Evolutionary conservation across 2,329 filamentous ascomycete species (phyloP), one percentile per base, ranked within the genome.

Genomic region (Ambrosiella xylebori): DNA sequence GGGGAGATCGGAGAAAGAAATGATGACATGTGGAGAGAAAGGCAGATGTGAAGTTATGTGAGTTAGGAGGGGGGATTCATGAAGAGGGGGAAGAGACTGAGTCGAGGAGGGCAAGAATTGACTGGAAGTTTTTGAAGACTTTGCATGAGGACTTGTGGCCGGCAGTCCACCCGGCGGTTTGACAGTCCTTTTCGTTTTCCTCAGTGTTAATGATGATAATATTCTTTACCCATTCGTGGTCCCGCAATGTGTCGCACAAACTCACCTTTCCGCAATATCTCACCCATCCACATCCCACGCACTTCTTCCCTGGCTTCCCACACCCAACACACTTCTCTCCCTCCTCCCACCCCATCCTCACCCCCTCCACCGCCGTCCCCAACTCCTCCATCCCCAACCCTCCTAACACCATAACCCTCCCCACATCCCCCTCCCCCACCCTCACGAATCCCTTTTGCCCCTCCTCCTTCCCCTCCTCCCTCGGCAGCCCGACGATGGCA

Each of bases 241-340:
- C 19, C 19, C 19, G 19, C 19, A 27, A 27, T 27, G 19, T 27
- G 19, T 27, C 19, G 19, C 19, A 27, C 19, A 27, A 27, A 27
- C 68, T 67, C 57, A 74, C 73, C 70, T 74, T 74, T 35, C 69
- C 66, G 59, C 74, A 76, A 64, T 76, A 76, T 60, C 65, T 66
- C n/a, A 68, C 70, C 61, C 67, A 68, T 27, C 67, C 68, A 61
- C 74, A 76, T 7, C 71, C 72, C 9, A 69, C 72, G 62, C 74
- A 76, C 62, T 65, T 70, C 64, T 65, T 68, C 61, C 64, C 66
- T 17, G 62, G 65, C 56, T 64, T 66, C 41, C 61, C 65, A 39
- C 69, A 70, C 5, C 40, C 63, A 57, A 60, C 65, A 62, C 68
- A 69, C 51, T 17, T 61, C 53, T 54, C 19, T 7, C 57, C 7